Evolutionary conservation across 805 yeast genomes (phyloP).

Genomic region (Torulaspora delbrueckii): DNA sequence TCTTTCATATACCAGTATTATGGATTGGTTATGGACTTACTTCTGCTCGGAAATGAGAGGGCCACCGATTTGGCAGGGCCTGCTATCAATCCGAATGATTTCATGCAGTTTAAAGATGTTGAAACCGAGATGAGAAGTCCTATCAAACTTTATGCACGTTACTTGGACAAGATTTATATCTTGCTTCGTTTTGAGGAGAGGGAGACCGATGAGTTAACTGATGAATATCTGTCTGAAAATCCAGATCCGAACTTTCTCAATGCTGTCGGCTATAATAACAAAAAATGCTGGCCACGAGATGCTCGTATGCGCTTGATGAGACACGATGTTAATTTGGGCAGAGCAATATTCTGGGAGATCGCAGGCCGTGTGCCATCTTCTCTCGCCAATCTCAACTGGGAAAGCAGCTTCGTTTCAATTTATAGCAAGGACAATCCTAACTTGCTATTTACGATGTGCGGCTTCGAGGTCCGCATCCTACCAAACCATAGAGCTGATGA

Average conservation of each 20-base stretch:
- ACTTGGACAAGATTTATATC: slow-evolving; percentile 75
- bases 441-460: slow-evolving; percentile 83
- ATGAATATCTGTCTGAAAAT: slow-evolving; percentile 72
- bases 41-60: slow-evolving; percentile 78
- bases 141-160: slow-evolving; percentile 72
- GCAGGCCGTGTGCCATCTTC: slow-evolving; percentile 73
- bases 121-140: slow-evolving; percentile 67
- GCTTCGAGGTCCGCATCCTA: slow-evolving; percentile 84
- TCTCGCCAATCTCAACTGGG: slow-evolving; percentile 71
- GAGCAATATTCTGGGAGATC: slow-evolving; percentile 90
- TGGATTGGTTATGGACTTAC: slow-evolving; percentile 76
- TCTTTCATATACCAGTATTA: slow-evolving; percentile 87
- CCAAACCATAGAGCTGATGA: slow-evolving; percentile 64
- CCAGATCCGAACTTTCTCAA: slow-evolving; percentile 92
- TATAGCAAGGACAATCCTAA: slow-evolving; percentile 90
- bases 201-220: slow-evolving; percentile 70
- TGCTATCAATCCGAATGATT: slow-evolving; percentile 64
- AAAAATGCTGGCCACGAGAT: slow-evolving; percentile 93
- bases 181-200: slow-evolving; percentile 68
- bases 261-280: slow-evolving; percentile 78
- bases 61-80: slow-evolving; percentile 86
- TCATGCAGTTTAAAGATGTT: slow-evolving; percentile 59
- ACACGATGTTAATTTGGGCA: slow-evolving; percentile 85
- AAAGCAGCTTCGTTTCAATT: slow-evolving; percentile 74
- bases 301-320: slow-evolving; percentile 85